Evolutionary conservation across 768 basidiomycete species (phyloP).

Genomic region (Tulasnella sp.): DNA sequence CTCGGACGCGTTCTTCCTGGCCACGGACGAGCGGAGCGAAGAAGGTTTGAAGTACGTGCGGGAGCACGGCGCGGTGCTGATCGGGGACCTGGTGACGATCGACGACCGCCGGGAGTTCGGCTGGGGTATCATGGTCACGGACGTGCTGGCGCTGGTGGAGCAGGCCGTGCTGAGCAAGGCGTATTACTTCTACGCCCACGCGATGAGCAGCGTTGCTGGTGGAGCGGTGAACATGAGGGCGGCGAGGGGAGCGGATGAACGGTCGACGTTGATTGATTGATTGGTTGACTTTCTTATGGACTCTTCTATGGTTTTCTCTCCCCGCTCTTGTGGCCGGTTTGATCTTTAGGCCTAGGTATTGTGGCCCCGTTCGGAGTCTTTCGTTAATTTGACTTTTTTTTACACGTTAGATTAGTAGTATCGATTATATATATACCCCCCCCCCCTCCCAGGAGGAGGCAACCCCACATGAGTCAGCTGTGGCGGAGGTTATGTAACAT

Average conservation of each 20-base stretch:
- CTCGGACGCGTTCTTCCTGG: slow-evolving; percentile 43
- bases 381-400: no score
- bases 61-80: slow-evolving; percentile 48
- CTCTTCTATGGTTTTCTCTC: no score
- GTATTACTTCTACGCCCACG: slow-evolving; percentile 39
- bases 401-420: background rate
- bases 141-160: slow-evolving; percentile 40
- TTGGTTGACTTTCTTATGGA: no score
- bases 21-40: slow-evolving; percentile 50
- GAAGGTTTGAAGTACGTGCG: slow-evolving; percentile 44
- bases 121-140: slow-evolving; percentile 39
- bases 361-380: no score
- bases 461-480: background rate
- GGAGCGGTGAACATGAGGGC: slow-evolving; percentile 32
- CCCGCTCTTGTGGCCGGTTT: no score
- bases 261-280: slow-evolving; percentile 28
- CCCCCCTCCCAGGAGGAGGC: no score
- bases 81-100: slow-evolving; percentile 50
- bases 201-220: slow-evolving; percentile 38
- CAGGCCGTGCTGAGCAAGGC: slow-evolving; percentile 39
- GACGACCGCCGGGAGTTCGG: slow-evolving; percentile 45
- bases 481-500: background rate
- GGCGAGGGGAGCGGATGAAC: slow-evolving; percentile 22
- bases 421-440: background rate
- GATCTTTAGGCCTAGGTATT: no score